A percentile compares a stretch with the other conserved stretches of the same genome.
Conservation (phyloP, 768 basidiomycete species). For the Lyophyllum shimeji region DNA sequence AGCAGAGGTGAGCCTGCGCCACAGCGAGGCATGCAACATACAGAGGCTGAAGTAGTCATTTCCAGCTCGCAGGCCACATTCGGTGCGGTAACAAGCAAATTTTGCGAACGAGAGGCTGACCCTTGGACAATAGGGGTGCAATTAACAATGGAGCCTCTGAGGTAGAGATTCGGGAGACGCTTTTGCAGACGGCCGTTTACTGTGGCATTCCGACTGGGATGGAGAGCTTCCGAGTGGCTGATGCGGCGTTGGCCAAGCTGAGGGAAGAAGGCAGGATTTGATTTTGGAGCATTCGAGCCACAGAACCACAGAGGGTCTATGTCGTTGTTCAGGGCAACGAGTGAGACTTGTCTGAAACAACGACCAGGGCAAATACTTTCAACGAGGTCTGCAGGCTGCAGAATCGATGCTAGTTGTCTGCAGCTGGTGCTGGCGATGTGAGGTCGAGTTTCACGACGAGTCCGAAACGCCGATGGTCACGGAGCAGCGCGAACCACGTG, state of each 20-base stretch:
- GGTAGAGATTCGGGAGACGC: slow-evolving; percentile 42
- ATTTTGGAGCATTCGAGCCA: not conserved
- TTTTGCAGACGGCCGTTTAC: slow-evolving; percentile 42
- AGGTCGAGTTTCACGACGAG: not conserved
- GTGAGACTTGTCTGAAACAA: not conserved
- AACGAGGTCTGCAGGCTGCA: not conserved
- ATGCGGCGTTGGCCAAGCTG: slow-evolving; percentile 36
- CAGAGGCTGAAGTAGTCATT: not conserved
- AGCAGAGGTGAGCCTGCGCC: slow-evolving; percentile 31
- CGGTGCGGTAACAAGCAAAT: slow-evolving; percentile 19
- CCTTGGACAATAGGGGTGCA: slow-evolving; percentile 31
- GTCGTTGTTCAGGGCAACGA: not conserved
- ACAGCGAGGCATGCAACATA: not conserved
- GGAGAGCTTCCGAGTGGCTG: slow-evolving; percentile 39
- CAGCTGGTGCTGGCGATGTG: no score
- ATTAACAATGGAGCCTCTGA: slow-evolving; percentile 43
- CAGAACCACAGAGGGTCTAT: not conserved
- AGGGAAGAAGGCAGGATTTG: slow-evolving; percentile 33
- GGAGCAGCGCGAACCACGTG: not conserved
- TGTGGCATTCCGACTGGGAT: slow-evolving; percentile 44
- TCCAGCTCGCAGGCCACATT: slow-evolving; percentile 37
- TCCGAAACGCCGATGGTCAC: not conserved
- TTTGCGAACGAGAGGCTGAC: not conserved
- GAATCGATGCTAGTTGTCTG: no score
- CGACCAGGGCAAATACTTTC: not conserved